A percentile compares a stretch with the other conserved stretches of the same genome.
phyloP scores from a whole-genome alignment of 2,329 filamentous ascomycete species.

The Exophiala lecanii-corni region DNA sequence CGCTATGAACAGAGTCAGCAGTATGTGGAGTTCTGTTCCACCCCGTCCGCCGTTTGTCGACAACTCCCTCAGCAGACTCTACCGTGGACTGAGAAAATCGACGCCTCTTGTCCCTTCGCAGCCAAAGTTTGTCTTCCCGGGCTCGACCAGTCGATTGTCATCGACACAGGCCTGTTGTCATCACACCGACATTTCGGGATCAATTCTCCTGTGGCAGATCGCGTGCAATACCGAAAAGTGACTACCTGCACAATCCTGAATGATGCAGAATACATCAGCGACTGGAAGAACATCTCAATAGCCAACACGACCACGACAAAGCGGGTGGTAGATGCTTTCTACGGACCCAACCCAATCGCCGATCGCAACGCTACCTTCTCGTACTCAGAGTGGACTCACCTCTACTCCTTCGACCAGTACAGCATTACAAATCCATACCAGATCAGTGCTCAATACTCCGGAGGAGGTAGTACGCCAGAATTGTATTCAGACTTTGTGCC shows the following conservation, averaged over 20 bases:
- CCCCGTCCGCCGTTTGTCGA: slow-evolving; percentile 2
- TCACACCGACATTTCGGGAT: slow-evolving; percentile 11
- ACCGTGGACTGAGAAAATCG: neutral
- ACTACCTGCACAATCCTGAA: slow-evolving; percentile 10
- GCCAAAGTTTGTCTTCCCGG: slow-evolving; percentile 4
- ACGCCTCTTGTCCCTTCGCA: slow-evolving; percentile 6
- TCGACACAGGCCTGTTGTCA: slow-evolving; percentile 13
- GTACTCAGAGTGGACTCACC: neutral
- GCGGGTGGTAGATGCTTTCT: slow-evolving; percentile 3
- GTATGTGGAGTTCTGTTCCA: slow-evolving; percentile 9
- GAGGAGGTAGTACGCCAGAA: neutral
- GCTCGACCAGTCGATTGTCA: slow-evolving; percentile 6
- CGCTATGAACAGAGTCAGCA: slow-evolving; percentile 7
- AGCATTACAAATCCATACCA: slow-evolving; percentile 4
- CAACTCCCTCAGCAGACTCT: neutral
- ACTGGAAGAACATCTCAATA: slow-evolving; percentile 5
- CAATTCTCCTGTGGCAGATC: slow-evolving; percentile 6
- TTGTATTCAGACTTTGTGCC: neutral
- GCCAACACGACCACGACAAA: slow-evolving; percentile 2
- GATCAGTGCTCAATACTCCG: slow-evolving; percentile 2
- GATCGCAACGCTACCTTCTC: slow-evolving; percentile 8
- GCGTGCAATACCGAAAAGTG: slow-evolving; percentile 6
- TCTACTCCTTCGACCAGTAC: slow-evolving; percentile 5
- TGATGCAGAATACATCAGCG: slow-evolving; percentile 3
- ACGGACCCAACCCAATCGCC: slow-evolving; percentile 2